These are phyloP conservation scores for Mycena chlorophos DNA, from an alignment of 768 basidiomycete species.

Conservation along the genomic window DNA sequence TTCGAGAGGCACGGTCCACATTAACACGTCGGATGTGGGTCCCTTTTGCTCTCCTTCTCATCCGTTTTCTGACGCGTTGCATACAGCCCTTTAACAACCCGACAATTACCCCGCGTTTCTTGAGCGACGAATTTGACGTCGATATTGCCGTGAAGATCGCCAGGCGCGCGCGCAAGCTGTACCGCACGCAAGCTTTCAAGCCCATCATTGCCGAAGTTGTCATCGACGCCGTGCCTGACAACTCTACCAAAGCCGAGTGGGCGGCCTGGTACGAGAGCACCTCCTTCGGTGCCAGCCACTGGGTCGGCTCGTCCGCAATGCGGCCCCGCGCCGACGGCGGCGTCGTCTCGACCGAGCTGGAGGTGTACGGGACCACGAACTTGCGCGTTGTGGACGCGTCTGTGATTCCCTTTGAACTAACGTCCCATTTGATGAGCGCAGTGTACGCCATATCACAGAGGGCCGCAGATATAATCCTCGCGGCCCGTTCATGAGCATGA, in stretches of 20 bases:
- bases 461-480: conserved; percentile 15
- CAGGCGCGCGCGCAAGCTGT: conserved; percentile 5
- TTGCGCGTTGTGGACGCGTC: conserved; percentile 43
- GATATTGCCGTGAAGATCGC: conserved; percentile 7
- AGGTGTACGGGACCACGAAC: conserved; percentile 43
- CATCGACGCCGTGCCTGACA: conserved; percentile 10
- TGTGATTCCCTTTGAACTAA: conserved; percentile 40
- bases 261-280: conserved; percentile 11
- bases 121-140: conserved; percentile 16
- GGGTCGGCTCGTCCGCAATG: conserved; percentile 21
- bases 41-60: not conserved
- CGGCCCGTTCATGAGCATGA: not conserved
- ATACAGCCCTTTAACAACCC: conserved; percentile 11
- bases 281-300: conserved; percentile 16
- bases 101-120: conserved; percentile 14
- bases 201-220: conserved; percentile 14
- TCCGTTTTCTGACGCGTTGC: no score
- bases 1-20: conserved; percentile 14
- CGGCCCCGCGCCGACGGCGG: conserved; percentile 25
- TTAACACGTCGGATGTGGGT: conserved; percentile 13
- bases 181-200: conserved; percentile 1
- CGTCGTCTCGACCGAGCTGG: conserved; percentile 25
- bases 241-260: conserved; percentile 14
- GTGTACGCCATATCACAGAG: conserved; percentile 17
- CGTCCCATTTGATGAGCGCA: conserved; percentile 32